These are phyloP conservation scores for Microsporum ferrugineum DNA, from an alignment of 2,329 filamentous ascomycete species.

Conservation along the genomic window DNA sequence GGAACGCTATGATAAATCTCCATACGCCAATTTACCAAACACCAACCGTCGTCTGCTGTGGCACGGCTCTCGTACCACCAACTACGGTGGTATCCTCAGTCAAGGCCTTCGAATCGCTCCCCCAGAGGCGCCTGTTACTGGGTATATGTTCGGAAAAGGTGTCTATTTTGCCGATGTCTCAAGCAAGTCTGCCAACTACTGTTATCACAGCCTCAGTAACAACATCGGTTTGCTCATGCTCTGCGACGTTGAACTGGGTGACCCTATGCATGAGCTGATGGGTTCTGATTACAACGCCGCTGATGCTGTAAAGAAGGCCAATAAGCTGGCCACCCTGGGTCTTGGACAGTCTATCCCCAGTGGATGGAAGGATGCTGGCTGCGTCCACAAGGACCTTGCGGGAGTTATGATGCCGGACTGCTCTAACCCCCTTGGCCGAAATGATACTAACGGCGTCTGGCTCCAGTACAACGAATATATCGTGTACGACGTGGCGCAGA, in stretches of 20 bases:
- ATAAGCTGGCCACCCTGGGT: constrained; percentile 58
- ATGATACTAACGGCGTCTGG: neutral
- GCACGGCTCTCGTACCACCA: constrained; percentile 75
- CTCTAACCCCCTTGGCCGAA: neutral
- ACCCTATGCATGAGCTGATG: constrained; percentile 57
- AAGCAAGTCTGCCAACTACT: constrained; percentile 73
- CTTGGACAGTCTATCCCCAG: constrained; percentile 53
- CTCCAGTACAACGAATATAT: constrained; percentile 38
- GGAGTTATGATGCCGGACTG: constrained; percentile 53
- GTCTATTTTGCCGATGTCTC: constrained; percentile 81
- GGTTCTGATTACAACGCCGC: constrained; percentile 51
- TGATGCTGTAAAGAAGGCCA: constrained; percentile 47
- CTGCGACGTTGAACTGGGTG: constrained; percentile 71
- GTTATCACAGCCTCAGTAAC: constrained; percentile 49
- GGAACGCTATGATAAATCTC: constrained; percentile 52
- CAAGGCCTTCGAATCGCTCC: constrained; percentile 86
- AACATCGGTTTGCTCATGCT: constrained; percentile 64
- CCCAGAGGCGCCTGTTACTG: constrained; percentile 58
- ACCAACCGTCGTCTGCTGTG: constrained; percentile 67
- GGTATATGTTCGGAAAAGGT: constrained; percentile 86
- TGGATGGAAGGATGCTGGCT: constrained; percentile 64
- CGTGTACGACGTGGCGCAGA: constrained; percentile 39
- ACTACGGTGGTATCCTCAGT: constrained; percentile 76
- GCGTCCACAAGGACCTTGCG: constrained; percentile 51
- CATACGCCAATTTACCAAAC: constrained; percentile 41